Conservation (phyloP, 164 flowering plant species). For the Magnolia kwangsiensis region DNA sequence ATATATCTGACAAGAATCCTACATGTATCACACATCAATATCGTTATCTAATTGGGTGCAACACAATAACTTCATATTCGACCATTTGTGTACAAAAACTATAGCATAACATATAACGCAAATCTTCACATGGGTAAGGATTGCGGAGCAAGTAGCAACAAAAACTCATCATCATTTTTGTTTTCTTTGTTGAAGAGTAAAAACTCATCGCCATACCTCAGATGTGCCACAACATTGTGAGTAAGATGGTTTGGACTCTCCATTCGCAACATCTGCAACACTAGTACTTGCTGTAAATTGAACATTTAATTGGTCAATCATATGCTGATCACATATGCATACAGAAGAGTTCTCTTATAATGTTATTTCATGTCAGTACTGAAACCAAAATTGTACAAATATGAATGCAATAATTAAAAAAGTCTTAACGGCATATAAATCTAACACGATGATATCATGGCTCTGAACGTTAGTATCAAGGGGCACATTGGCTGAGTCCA, state of each 20-base stretch:
- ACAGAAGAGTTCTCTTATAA: neutral
- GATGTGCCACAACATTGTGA: conserved; percentile 25
- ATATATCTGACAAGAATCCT: too few species aligned
- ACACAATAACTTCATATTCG: too few species aligned
- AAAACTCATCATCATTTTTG: neutral
- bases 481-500: neutral
- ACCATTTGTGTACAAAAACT: too few species aligned
- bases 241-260: conserved; percentile 36
- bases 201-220: conserved; percentile 42
- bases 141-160: neutral
- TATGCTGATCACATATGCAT: neutral
- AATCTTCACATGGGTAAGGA: too few species aligned
- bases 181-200: neutral
- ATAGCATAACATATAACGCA: too few species aligned
- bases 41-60: too few species aligned
- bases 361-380: neutral
- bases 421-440: neutral
- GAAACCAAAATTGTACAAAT: neutral
- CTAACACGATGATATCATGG: neutral
- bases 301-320: conserved; percentile 13
- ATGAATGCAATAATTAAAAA: neutral
- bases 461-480: neutral
- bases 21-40: too few species aligned
- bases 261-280: conserved; percentile 33
- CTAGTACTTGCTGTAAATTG: conserved; percentile 39